phyloP scores from a whole-genome alignment of 805 yeast species.

The Phaffomyces opuntiae region DNA sequence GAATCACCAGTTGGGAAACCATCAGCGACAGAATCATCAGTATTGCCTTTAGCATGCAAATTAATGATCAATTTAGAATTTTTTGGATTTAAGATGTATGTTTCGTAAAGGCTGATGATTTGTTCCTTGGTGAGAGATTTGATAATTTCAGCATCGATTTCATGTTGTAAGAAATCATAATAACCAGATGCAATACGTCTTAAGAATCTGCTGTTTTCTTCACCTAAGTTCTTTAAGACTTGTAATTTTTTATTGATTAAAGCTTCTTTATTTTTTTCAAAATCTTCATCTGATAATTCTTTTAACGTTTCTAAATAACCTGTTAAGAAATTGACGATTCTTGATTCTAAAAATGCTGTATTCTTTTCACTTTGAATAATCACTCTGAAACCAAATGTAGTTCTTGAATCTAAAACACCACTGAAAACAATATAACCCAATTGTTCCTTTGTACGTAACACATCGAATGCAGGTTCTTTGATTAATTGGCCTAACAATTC shows the following conservation, averaged over 20 bases:
- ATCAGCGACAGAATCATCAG: constrained; percentile 20
- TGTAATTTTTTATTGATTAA: constrained; percentile 58
- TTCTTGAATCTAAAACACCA: constrained; percentile 59
- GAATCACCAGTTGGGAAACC: constrained; percentile 43
- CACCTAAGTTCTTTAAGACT: constrained; percentile 69
- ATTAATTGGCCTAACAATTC: constrained; percentile 67
- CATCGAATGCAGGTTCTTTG: constrained; percentile 84
- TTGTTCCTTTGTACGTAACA: constrained; percentile 89
- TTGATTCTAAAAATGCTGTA: constrained; percentile 62
- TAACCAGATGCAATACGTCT: constrained; percentile 64
- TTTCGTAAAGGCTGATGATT: constrained; percentile 46
- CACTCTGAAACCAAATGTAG: constrained; percentile 65
- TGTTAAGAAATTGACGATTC: constrained; percentile 64
- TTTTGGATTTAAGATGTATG: constrained; percentile 29
- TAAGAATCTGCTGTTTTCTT: constrained; percentile 66
- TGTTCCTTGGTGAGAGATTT: constrained; percentile 49
- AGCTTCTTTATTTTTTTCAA: constrained; percentile 61
- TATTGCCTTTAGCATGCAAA: constrained; percentile 42
- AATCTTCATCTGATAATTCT: constrained; percentile 55
- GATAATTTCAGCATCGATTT: constrained; percentile 50
- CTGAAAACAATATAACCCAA: constrained; percentile 91
- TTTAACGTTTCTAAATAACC: constrained; percentile 38
- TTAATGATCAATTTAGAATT: constrained; percentile 49
- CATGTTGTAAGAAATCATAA: constrained; percentile 63
- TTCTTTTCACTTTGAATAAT: constrained; percentile 80